phyloP scores from a whole-genome alignment of 2,329 filamentous ascomycete species.

The Sporothrix globosa region DNA sequence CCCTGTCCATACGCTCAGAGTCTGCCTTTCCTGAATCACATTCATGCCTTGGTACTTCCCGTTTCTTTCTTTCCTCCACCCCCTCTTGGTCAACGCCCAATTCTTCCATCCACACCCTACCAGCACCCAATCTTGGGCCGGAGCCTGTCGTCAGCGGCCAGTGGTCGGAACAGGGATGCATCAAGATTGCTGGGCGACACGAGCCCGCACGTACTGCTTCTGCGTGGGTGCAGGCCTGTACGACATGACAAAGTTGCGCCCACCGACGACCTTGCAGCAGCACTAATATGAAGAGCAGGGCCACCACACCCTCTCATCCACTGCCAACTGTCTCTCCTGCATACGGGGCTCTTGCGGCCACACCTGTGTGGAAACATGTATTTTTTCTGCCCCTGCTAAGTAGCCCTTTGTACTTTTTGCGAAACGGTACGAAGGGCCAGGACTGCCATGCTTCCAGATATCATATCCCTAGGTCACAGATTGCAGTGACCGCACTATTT shows the following conservation, averaged over 20 bases:
- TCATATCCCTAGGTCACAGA: background rate
- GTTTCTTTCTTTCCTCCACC: background rate
- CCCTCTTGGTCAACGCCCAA: background rate
- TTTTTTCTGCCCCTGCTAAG: conserved; percentile 30
- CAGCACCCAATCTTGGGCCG: background rate
- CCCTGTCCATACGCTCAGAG: background rate
- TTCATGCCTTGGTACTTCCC: background rate
- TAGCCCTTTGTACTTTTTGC: conserved; percentile 35
- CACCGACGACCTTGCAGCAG: conserved; percentile 10
- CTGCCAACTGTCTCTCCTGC: conserved; percentile 34
- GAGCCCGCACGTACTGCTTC: background rate
- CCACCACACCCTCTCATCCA: conserved; percentile 13
- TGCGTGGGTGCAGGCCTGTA: conserved; percentile 24
- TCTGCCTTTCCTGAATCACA: background rate
- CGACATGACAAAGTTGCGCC: conserved; percentile 26
- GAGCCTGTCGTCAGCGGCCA: background rate
- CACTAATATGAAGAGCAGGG: background rate
- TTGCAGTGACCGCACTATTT: background rate
- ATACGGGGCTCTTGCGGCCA: conserved; percentile 10
- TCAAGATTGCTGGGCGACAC: background rate
- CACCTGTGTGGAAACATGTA: conserved; percentile 27
- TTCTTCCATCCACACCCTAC: background rate
- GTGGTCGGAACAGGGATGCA: background rate
- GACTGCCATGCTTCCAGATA: conserved; percentile 22
- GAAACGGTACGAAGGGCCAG: background rate